A percentile compares a stretch with the other conserved stretches of the same genome.
phyloP scores from a whole-genome alignment of 805 yeast genomes.

The Pichia phayaonensis region DNA sequence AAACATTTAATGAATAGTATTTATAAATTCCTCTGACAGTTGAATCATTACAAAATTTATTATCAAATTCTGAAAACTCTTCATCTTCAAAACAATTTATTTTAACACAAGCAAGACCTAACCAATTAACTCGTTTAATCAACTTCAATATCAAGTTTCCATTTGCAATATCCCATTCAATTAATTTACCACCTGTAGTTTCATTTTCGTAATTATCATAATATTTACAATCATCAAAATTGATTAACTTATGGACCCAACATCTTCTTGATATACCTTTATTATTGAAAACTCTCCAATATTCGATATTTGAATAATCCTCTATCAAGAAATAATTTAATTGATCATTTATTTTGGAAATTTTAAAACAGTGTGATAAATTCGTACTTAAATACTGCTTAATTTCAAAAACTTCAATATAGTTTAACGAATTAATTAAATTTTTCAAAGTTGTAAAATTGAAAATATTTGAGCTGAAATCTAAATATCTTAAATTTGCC shows the following conservation, averaged over 20 bases:
- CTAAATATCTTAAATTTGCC: slow-evolving; percentile 5
- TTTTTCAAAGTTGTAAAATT: slow-evolving; percentile 2
- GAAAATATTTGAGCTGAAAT: slow-evolving; percentile 2
- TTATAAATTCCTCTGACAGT: slow-evolving; percentile 46
- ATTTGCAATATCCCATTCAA: slow-evolving; percentile 54
- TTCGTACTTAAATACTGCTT: slow-evolving; percentile 44
- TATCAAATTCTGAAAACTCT: slow-evolving; percentile 33
- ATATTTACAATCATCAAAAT: slow-evolving; percentile 5
- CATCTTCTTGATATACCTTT: slow-evolving; percentile 63
- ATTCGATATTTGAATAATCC: slow-evolving; percentile 11
- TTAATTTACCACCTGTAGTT: slow-evolving; percentile 22
- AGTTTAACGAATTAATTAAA: neutral
- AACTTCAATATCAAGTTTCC: slow-evolving; percentile 51
- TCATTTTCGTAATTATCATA: slow-evolving; percentile 25
- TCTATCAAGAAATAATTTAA: neutral
- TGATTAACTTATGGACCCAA: slow-evolving; percentile 42
- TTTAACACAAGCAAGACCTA: slow-evolving; percentile 46
- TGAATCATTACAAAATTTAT: slow-evolving; percentile 47
- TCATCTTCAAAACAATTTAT: slow-evolving; percentile 49
- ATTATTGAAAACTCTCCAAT: slow-evolving; percentile 47
- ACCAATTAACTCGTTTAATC: slow-evolving; percentile 38
- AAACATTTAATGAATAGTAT: slow-evolving; percentile 48
- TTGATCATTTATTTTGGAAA: slow-evolving; percentile 19
- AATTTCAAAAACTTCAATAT: slow-evolving; percentile 50
- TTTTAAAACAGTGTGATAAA: slow-evolving; percentile 5